These are phyloP conservation scores for Bertia moriformis DNA, from an alignment of 2,329 filamentous ascomycete species.

Conservation along the genomic window DNA sequence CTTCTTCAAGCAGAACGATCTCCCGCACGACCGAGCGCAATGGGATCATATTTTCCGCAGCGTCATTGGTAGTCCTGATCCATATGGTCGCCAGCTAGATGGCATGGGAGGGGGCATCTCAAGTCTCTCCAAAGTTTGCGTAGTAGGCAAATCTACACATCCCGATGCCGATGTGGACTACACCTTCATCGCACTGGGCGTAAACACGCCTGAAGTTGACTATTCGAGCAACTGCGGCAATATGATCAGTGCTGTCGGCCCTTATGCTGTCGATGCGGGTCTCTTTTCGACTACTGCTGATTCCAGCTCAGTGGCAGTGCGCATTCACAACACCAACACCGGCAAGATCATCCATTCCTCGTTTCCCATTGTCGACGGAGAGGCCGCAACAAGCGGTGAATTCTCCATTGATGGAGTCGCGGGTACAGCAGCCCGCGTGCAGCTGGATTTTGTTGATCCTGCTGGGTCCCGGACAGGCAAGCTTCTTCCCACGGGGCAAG, in stretches of 20 bases:
- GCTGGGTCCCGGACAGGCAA: constrained; percentile 49
- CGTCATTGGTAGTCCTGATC: constrained; percentile 51
- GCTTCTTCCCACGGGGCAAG: constrained; percentile 41
- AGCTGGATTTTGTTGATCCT: constrained; percentile 46
- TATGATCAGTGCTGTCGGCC: constrained; percentile 54
- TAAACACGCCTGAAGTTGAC: constrained; percentile 45
- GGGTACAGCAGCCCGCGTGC: constrained; percentile 38
- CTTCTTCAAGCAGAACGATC: constrained; percentile 36
- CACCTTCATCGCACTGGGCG: constrained; percentile 57
- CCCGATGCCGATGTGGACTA: constrained; percentile 47
- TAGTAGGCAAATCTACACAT: constrained; percentile 37
- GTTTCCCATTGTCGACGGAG: constrained; percentile 33
- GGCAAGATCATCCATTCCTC: constrained; percentile 43
- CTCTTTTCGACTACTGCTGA: constrained; percentile 17
- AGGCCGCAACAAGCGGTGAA: constrained; percentile 31
- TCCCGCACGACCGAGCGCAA: constrained; percentile 26
- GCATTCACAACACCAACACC: constrained; percentile 61
- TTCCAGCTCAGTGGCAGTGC: constrained; percentile 27
- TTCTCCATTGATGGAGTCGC: constrained; percentile 52
- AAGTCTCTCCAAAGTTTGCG: constrained; percentile 56
- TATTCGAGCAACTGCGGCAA: constrained; percentile 64
- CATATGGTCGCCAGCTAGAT: constrained; percentile 55
- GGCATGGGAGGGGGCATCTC: constrained; percentile 58
- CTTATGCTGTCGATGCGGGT: constrained; percentile 42
- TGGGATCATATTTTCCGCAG: constrained; percentile 41